These are phyloP conservation scores for Candolleomyces efflorescens DNA, from an alignment of 768 basidiomycete genomes.

Conservation along the genomic window DNA sequence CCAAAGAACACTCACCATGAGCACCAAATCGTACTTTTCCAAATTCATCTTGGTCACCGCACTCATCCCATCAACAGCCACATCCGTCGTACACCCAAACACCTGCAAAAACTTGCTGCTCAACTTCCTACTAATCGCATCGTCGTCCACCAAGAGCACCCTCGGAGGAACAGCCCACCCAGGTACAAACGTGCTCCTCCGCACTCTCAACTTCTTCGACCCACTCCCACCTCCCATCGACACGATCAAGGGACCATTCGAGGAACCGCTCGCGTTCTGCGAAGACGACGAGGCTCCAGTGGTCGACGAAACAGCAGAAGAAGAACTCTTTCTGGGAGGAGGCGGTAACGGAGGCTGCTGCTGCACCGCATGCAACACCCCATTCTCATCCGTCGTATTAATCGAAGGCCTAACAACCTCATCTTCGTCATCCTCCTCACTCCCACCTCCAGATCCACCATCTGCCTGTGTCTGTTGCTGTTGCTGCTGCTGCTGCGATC, in stretches of 20 bases:
- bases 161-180: slow-evolving; percentile 90
- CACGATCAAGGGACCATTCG: background rate
- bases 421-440: slow-evolving; percentile 19
- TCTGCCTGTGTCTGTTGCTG: background rate
- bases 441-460: slow-evolving; percentile 2
- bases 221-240: background rate
- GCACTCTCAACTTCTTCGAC: slow-evolving; percentile 55
- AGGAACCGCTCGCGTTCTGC: background rate
- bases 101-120: slow-evolving; percentile 93
- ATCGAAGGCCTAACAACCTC: slow-evolving; percentile 38
- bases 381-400: slow-evolving; percentile 11
- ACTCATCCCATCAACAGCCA: slow-evolving; percentile 88
- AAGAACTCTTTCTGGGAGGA: slow-evolving; percentile 15
- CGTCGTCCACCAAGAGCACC: slow-evolving; percentile 93
- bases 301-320: background rate
- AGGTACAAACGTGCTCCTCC: slow-evolving; percentile 78
- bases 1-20: slow-evolving; percentile 68
- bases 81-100: slow-evolving; percentile 91
- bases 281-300: slow-evolving; percentile 6
- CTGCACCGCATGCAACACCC: slow-evolving; percentile 7
- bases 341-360: background rate
- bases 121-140: slow-evolving; percentile 83
- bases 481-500: slow-evolving; percentile 15
- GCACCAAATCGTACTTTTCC: slow-evolving; percentile 91
- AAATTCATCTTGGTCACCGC: slow-evolving; percentile 97